These are phyloP conservation scores for Aspergillus sp. DNA, from an alignment of 2,329 filamentous ascomycete genomes.

Conservation along the genomic window DNA sequence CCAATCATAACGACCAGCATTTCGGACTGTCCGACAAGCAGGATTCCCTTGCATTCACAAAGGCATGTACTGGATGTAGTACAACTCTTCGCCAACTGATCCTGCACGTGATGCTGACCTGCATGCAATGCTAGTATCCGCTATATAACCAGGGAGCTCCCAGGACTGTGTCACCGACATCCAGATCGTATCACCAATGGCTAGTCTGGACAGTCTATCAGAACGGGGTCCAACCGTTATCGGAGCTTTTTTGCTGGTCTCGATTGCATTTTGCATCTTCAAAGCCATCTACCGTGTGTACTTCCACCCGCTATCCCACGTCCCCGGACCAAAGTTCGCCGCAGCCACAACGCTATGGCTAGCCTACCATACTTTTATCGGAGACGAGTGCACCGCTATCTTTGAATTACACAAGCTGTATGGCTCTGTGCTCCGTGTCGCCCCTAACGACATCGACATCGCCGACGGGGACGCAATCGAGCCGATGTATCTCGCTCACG, in stretches of 20 bases:
- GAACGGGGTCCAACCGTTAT: neutral
- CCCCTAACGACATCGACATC: conserved; percentile 41
- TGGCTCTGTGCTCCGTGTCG: conserved; percentile 36
- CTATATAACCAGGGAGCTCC: neutral
- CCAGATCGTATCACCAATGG: too few relatives aligned
- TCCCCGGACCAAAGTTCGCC: conserved; percentile 39
- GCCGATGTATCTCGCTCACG: conserved; percentile 51
- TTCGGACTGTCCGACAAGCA: neutral
- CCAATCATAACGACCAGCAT: neutral
- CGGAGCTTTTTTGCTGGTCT: neutral
- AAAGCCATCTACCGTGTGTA: conserved; percentile 31
- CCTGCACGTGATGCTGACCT: too few relatives aligned
- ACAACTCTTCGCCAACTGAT: too few relatives aligned
- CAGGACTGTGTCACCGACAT: too few relatives aligned
- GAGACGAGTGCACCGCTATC: conserved; percentile 29
- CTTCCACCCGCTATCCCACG: conserved; percentile 38
- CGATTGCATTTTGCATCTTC: neutral
- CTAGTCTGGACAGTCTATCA: too few relatives aligned
- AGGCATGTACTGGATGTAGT: too few relatives aligned
- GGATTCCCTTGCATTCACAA: too few relatives aligned
- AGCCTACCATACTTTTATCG: conserved; percentile 27
- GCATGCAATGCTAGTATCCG: neutral
- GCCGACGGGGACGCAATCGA: conserved; percentile 45
- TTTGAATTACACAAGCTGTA: conserved; percentile 31
- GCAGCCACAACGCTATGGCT: conserved; percentile 33